These are phyloP conservation scores for Rhizopus stolonifer DNA, from an alignment of 371 early-diverging fungal genomes.

Conservation along the genomic window DNA sequence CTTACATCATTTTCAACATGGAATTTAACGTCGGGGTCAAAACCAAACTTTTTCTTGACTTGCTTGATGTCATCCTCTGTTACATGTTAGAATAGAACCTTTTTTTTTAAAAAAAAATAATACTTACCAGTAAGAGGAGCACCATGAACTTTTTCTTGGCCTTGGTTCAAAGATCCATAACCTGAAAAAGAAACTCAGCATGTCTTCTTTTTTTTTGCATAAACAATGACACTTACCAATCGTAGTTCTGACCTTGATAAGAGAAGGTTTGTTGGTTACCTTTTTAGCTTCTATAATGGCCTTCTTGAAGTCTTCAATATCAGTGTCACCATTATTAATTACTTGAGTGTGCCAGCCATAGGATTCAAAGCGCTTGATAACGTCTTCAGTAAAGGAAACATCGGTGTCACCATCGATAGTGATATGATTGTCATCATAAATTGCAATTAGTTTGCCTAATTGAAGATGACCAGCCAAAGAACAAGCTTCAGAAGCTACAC, in stretches of 20 bases:
- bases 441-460: conserved; percentile 93
- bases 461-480: conserved; percentile 94
- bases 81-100: no score
- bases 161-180: conserved; percentile 85
- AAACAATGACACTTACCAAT: conserved; percentile 76
- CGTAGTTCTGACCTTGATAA: conserved; percentile 85
- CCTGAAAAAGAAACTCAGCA: conserved; percentile 28
- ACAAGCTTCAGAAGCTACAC: conserved; percentile 95
- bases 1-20: conserved; percentile 60
- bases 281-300: conserved; percentile 82
- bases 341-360: conserved; percentile 92
- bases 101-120: neutral
- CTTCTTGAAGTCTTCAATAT: conserved; percentile 65
- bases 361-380: conserved; percentile 84
- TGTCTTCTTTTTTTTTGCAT: neutral
- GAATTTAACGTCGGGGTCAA: conserved; percentile 76
- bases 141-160: conserved; percentile 91
- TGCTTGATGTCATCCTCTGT: conserved; percentile 81
- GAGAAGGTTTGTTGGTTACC: conserved; percentile 84
- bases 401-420: conserved; percentile 94
- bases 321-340: conserved; percentile 85
- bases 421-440: conserved; percentile 98
- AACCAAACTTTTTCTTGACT: conserved; percentile 84
- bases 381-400: conserved; percentile 95
- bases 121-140: conserved; percentile 25